A percentile compares a stretch with the other conserved stretches of the same genome.
Evolutionary conservation across 495 filamentous ascomycete species (phyloP).

Genomic region (Neurospora sp.): DNA sequence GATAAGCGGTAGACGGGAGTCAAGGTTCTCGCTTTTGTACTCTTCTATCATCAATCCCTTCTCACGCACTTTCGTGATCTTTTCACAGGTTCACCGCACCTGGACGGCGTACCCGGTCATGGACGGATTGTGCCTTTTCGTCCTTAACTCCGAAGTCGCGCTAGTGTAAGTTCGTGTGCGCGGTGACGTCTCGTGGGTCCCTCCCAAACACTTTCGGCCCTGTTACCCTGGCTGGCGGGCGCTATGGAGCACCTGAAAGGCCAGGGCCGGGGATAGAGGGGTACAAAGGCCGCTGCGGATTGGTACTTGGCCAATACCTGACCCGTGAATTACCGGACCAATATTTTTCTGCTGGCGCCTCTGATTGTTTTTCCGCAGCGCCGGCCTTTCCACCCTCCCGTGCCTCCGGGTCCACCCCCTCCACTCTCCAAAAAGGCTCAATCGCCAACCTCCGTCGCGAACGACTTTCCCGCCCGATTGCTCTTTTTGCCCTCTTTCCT

Average conservation of each 20-base stretch:
- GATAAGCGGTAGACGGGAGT: not conserved
- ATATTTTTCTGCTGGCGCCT: slow-evolving; percentile 15
- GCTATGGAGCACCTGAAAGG: not conserved
- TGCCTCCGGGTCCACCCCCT: slow-evolving; percentile 1
- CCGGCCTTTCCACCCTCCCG: slow-evolving; percentile 6
- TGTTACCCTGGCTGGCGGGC: not conserved
- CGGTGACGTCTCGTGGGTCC: not conserved
- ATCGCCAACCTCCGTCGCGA: slow-evolving; percentile 13
- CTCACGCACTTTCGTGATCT: not conserved
- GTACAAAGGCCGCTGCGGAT: not conserved
- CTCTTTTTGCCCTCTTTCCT: slow-evolving; percentile 14
- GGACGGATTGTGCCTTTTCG: not conserved
- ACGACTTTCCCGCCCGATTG: slow-evolving; percentile 13
- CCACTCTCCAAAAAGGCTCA: slow-evolving; percentile 24
- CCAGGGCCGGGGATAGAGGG: not conserved
- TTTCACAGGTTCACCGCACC: not conserved
- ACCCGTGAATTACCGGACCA: slow-evolving; percentile 22
- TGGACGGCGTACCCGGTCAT: not conserved
- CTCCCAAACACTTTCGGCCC: not conserved
- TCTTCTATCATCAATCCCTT: not conserved
- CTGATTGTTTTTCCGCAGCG: slow-evolving; percentile 8
- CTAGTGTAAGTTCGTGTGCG: not conserved
- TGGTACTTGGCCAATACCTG: slow-evolving; percentile 8
- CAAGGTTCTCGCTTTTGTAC: not conserved
- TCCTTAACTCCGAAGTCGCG: not conserved